Evolutionary conservation across 225 moss, liverwort and hornwort genomes (phyloP).

Genomic region (Ulota crispa): DNA sequence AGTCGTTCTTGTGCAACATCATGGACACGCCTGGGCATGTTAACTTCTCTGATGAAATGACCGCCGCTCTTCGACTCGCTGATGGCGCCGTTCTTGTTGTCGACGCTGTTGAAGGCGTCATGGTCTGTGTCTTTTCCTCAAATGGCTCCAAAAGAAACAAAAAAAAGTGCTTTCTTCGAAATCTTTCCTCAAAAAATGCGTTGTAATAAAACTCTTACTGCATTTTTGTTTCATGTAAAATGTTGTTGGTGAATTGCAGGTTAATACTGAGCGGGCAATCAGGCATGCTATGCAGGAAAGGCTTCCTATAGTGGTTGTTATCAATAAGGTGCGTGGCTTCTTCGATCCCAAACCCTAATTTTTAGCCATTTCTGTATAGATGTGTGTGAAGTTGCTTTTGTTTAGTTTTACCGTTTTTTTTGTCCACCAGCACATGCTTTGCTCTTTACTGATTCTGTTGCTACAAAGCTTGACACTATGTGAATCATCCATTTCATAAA

Average conservation of each 20-base stretch:
- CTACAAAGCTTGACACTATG: no score
- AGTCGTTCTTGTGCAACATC: conserved; percentile 85
- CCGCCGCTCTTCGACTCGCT: conserved; percentile 85
- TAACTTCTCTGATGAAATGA: conserved; percentile 98
- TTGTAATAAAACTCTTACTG: no score
- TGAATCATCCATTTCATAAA: no score
- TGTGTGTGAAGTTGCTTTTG: no score
- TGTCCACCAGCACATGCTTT: no score
- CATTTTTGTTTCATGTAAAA: no score
- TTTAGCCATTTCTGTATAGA: no score
- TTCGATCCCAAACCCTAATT: neutral
- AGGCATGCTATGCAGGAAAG: conserved; percentile 93
- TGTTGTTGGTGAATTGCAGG: conserved; percentile 17
- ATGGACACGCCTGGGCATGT: conserved; percentile 98
- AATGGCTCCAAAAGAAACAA: no score
- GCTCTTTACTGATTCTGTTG: no score
- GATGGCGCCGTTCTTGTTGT: conserved; percentile 98
- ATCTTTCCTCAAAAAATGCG: no score
- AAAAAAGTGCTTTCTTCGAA: no score
- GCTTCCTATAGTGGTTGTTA: conserved; percentile 87
- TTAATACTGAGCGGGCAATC: conserved; percentile 92
- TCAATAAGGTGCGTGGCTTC: conserved; percentile 74
- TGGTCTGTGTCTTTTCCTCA: conserved; percentile 35
- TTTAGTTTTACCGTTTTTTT: no score
- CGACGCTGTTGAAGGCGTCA: conserved; percentile 97